Evolutionary conservation across 768 basidiomycete genomes (phyloP).

Genomic region (Pholiota conissans): DNA sequence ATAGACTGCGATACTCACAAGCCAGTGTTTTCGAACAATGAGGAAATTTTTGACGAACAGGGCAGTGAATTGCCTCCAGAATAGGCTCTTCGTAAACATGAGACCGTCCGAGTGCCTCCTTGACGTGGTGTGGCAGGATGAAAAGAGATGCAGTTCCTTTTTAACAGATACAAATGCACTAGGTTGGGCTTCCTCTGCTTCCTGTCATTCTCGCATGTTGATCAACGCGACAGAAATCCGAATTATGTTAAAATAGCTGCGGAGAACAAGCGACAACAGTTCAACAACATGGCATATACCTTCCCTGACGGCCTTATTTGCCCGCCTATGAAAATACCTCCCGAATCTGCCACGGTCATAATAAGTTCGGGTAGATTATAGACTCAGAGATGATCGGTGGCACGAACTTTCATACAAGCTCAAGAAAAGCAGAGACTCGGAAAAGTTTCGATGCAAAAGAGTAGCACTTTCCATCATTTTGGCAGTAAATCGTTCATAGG

Average conservation of each 20-base stretch:
- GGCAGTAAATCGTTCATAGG: no score
- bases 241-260: background rate
- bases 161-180: background rate
- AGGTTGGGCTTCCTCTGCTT: no score
- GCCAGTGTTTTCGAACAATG: conserved; percentile 51
- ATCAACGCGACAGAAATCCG: no score
- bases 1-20: conserved; percentile 41
- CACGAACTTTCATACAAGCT: no score
- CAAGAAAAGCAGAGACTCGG: no score
- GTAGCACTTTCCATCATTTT: no score
- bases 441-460: no score
- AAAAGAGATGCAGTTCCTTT: background rate
- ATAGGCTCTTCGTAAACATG: conserved; percentile 22
- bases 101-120: background rate
- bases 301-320: background rate
- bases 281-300: background rate
- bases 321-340: background rate
- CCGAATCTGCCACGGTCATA: background rate
- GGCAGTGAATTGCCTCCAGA: conserved; percentile 51
- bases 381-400: no score
- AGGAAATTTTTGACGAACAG: conserved; percentile 64
- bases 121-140: background rate
- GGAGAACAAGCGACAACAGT: no score
- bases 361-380: no score
- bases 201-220: background rate